Evolutionary conservation across 345 rosid species (phyloP), one percentile per base, ranked within the genome.

Genomic region (Raphanus sativus): DNA sequence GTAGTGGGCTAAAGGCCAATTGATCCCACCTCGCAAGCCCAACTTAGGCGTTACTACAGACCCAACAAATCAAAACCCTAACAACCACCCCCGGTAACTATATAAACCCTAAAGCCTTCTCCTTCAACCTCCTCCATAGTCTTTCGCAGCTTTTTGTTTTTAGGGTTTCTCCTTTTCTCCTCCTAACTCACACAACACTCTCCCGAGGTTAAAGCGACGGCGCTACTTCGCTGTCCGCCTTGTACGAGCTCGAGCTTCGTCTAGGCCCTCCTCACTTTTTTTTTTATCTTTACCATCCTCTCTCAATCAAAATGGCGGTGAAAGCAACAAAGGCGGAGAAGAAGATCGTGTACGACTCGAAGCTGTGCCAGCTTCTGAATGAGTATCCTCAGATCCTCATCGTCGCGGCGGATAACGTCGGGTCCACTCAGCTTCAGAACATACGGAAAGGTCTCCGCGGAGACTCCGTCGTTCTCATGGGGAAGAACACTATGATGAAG

Each of bases 401-500:
- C 13, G 98, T 70, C 8, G 92, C 91, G 0, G 97, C 98, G 15
- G 97, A 94, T 40, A 94, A 94, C 45, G 98, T 94, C 1, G 98
- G 98, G 1, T 94, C 98, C 11, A 92, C 81, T 45, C 98, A 94
- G 88, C 86, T 94, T 38, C 98, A 92, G 89, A 90, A 81, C 79
- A 94, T 94, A n/a, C 71, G 98, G 70, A 83, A 6, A 36, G 98
- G 98, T 42, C 83, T 94, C 8, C 85, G 98, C 2, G 94, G 98
- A 4, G 92, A 92, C 80, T 92, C 98, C 0, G 52, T 92, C 3
- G 89, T 94, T n/a, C 86, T 94, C 0, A 94, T 94, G 97, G 98
- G 97, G 9, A 94, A 94, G 79, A 94, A 94, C 74, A 94, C 98
- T 0, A 94, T 94, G 98, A 92, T 92, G 98, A 94, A 92, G 86